A percentile compares a stretch with the other conserved stretches of the same genome.
phyloP scores from a whole-genome alignment of 106 monocot species.

The Dioscorea zingiberensis region DNA sequence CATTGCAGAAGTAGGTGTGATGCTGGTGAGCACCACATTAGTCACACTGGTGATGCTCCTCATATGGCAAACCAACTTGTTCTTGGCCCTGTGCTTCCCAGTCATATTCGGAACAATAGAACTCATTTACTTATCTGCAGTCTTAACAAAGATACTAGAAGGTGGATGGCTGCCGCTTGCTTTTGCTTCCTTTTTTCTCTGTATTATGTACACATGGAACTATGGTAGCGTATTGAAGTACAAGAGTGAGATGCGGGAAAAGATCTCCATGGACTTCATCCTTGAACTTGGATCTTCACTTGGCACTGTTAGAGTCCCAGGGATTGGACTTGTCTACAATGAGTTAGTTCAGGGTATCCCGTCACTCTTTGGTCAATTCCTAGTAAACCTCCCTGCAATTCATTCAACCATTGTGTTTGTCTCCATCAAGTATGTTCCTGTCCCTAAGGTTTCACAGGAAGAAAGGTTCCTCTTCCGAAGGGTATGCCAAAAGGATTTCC shows the following conservation, averaged over 20 bases:
- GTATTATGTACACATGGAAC: slow-evolving; percentile 81
- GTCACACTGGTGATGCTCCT: slow-evolving; percentile 90
- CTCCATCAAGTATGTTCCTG: slow-evolving; percentile 80
- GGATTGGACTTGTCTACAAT: slow-evolving; percentile 79
- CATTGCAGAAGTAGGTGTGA: slow-evolving; percentile 87
- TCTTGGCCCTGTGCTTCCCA: slow-evolving; percentile 64
- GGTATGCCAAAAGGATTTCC: slow-evolving; percentile 74
- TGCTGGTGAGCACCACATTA: slow-evolving; percentile 81
- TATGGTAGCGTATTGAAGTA: slow-evolving; percentile 87
- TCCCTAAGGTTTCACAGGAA: slow-evolving; percentile 61
- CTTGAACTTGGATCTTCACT: slow-evolving; percentile 62
- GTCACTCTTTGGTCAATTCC: slow-evolving; percentile 66
- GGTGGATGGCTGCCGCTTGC: slow-evolving; percentile 90
- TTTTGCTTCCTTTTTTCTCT: slow-evolving; percentile 59
- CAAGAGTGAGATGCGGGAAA: slow-evolving; percentile 69
- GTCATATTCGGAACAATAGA: slow-evolving; percentile 66
- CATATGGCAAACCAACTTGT: slow-evolving; percentile 84
- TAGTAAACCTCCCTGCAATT: slow-evolving; percentile 67
- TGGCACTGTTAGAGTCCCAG: slow-evolving; percentile 72
- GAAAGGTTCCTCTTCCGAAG: slow-evolving; percentile 84
- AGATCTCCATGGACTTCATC: slow-evolving; percentile 84
- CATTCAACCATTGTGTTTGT: slow-evolving; percentile 80
- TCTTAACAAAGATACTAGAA: slow-evolving; percentile 61
- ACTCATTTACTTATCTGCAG: slow-evolving; percentile 72
- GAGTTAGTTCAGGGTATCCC: slow-evolving; percentile 84